These are phyloP conservation scores for Quillaja saponaria DNA, from an alignment of 306 rosid species.

Conservation along the genomic window DNA sequence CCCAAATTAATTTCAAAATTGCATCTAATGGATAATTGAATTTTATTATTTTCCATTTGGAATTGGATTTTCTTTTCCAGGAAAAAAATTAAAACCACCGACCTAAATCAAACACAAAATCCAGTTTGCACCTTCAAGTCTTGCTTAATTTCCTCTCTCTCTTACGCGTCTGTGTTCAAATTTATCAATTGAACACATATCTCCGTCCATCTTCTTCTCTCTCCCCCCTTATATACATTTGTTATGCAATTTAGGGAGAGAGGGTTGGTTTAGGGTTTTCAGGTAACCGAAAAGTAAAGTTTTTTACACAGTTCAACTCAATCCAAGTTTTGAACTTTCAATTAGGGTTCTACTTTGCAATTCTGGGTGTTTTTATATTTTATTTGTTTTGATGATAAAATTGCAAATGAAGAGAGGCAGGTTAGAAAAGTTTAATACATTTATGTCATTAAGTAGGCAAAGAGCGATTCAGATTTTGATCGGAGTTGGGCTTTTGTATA, in stretches of 20 bases:
- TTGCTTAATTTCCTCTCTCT: neutral
- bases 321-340: neutral
- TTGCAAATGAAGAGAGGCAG: constrained; percentile 64
- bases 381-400: neutral
- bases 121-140: neutral
- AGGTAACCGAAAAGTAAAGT: neutral
- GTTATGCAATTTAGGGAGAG: constrained; percentile 1
- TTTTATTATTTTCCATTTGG: neutral
- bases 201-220: constrained; percentile 9
- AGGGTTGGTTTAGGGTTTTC: neutral
- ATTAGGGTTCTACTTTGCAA: neutral
- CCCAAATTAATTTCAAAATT: constrained; percentile 12
- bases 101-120: constrained; percentile 3
- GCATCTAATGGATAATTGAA: neutral
- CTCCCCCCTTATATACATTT: constrained; percentile 1
- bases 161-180: constrained; percentile 20
- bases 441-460: constrained; percentile 54
- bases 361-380: neutral
- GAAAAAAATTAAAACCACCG: constrained; percentile 33
- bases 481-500: constrained; percentile 51
- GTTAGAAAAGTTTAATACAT: constrained; percentile 40
- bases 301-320: neutral
- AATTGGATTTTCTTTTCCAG: constrained; percentile 17
- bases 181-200: constrained; percentile 22
- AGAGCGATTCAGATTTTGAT: constrained; percentile 73